A percentile compares a stretch with the other conserved stretches of the same genome.
These are phyloP conservation scores for Macrophomina pseudophaseolina DNA, from an alignment of 2,329 filamentous ascomycete genomes.

Conservation along the genomic window DNA sequence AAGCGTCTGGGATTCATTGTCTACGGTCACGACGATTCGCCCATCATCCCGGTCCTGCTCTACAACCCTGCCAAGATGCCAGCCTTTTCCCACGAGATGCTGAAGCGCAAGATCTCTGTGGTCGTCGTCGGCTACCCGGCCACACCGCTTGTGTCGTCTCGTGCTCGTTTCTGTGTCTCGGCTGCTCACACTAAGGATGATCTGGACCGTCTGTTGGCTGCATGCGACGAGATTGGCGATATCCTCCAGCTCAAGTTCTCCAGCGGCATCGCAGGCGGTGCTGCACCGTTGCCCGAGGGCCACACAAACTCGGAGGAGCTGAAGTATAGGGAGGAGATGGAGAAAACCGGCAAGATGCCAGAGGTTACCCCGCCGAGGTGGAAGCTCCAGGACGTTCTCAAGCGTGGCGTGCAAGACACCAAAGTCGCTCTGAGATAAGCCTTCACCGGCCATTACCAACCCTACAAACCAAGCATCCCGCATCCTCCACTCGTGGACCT, in stretches of 20 bases:
- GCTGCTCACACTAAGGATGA: slow-evolving; percentile 98
- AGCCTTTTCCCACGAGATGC: slow-evolving; percentile 98
- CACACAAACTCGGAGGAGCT: slow-evolving; percentile 67
- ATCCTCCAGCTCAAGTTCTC: slow-evolving; percentile 95
- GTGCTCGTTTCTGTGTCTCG: slow-evolving; percentile 94
- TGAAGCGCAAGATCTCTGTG: slow-evolving; percentile 95
- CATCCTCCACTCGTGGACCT: not conserved
- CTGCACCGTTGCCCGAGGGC: slow-evolving; percentile 74
- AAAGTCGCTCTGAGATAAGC: slow-evolving; percentile 71
- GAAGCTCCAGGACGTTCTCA: slow-evolving; percentile 76
- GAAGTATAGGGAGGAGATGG: slow-evolving; percentile 56
- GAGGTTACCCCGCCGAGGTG: slow-evolving; percentile 74
- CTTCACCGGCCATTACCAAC: not conserved
- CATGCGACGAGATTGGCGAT: slow-evolving; percentile 92
- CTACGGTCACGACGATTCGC: slow-evolving; percentile 96
- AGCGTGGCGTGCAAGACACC: slow-evolving; percentile 74
- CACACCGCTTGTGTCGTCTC: slow-evolving; percentile 91
- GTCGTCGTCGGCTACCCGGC: slow-evolving; percentile 97
- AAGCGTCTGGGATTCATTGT: slow-evolving; percentile 97
- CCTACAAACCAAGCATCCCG: not conserved
- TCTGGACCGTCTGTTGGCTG: slow-evolving; percentile 83
- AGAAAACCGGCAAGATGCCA: slow-evolving; percentile 52
- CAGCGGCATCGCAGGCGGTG: slow-evolving; percentile 90
- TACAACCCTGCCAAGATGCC: slow-evolving; percentile 99
- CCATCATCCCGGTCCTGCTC: slow-evolving; percentile 90